phyloP scores from a whole-genome alignment of 768 basidiomycete genomes.

The Russula ochroleuca region DNA sequence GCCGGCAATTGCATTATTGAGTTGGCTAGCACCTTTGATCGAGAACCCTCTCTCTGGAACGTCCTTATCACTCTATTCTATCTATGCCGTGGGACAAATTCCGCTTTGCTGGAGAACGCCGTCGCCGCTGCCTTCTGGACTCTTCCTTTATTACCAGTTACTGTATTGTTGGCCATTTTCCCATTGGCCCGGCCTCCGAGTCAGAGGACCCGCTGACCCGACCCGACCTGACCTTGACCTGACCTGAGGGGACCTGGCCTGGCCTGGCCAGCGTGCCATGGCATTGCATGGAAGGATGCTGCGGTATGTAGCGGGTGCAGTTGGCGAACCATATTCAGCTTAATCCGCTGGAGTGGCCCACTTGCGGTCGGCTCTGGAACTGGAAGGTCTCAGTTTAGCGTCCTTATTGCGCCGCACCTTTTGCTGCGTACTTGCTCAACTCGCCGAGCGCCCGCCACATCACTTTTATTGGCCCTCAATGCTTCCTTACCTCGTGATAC shows the following conservation, averaged over 20 bases:
- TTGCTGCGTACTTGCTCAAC: background rate
- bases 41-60: background rate
- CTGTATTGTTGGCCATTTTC: background rate
- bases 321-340: background rate
- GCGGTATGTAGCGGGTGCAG: background rate
- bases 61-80: background rate
- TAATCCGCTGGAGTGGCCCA: background rate
- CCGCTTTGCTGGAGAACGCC: background rate
- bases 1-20: background rate
- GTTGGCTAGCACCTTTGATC: background rate
- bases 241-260: background rate
- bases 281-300: background rate
- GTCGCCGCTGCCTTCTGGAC: background rate
- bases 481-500: background rate
- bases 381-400: background rate
- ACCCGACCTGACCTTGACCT: too few species aligned
- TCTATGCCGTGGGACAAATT: too few species aligned
- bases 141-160: too few species aligned
- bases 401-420: background rate
- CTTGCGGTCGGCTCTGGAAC: background rate
- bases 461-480: background rate
- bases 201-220: background rate
- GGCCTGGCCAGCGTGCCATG: background rate
- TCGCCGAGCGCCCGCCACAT: conserved; percentile 7
- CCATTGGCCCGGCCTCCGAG: background rate